Base-by-base conservation (phyloP, 108 stramenopile genomes). In the Cylindrotheca closterium region DNA sequence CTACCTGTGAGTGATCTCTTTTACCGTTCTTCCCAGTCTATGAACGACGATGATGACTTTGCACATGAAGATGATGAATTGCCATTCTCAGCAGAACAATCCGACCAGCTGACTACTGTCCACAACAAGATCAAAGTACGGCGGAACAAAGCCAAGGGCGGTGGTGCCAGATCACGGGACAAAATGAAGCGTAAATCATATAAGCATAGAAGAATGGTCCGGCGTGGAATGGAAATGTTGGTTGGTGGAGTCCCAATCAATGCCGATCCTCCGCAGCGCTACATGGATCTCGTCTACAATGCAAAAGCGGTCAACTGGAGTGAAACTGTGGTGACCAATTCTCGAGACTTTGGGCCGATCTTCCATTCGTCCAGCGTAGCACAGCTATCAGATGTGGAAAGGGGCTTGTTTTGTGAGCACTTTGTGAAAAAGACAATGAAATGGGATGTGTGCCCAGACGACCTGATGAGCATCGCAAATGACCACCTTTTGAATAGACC, bases 171-270 rank as follows among this genome's bases (percentile, higher is more conserved):
- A 55, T 32, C 51, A 12, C 47, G 15, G 37, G 37, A 7, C 30
- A 32, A 47, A n/a, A 47, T 52, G 28, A 48, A 45, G 45, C 61
- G 37, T 12, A 48, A 22, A 7, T 48, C 53, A 1, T 31, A 54
- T 22, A 52, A 33, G 23, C 50, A 51, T 23, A 70, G 83, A 18
- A 92, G 87, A 67, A 78, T 92, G 81, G 81, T 88, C 0, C 87
- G 91, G 0, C 62, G 91, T 46, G 92, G 92, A 21, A 93, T 93
- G 88, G 92, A 93, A 73, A 93, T 93, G 92, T 73, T 93, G 24
- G 92, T 93, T 0, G 88, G 88, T 17, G 92, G 92, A 1, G 83
- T 86, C 26, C 88, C 88, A 23, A 90, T 93, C 61, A 89, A 87
- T 66, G 92, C 92, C 25, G 88, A 93, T 71, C 92, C 92, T 37